These are phyloP conservation scores for Blastocrithidia nonstop DNA, from an alignment of 208 protist species.

Conservation along the genomic window DNA sequence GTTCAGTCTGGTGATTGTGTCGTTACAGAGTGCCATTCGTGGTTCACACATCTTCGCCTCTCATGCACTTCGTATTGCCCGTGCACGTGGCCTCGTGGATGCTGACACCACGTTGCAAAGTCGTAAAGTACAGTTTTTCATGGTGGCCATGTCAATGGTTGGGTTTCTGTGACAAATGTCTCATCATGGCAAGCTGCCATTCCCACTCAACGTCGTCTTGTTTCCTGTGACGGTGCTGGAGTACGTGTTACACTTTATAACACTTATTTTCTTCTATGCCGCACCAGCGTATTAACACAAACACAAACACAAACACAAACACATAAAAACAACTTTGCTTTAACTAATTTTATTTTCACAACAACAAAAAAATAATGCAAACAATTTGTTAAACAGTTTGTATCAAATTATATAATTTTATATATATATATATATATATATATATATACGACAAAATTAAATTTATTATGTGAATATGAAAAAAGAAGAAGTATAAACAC, in stretches of 20 bases:
- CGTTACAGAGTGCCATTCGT: conserved; percentile 37
- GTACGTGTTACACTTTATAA: conserved; percentile 14
- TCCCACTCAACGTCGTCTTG: conserved; percentile 63
- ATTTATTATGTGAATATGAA: too few species aligned
- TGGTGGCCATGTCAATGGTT: conserved; percentile 24
- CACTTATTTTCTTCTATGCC: conserved; percentile 15
- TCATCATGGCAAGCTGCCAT: conserved; percentile 29
- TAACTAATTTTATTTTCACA: not conserved
- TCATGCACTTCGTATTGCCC: conserved; percentile 16
- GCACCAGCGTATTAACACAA: conserved; percentile 2
- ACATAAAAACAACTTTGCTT: not conserved
- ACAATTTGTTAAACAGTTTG: not conserved
- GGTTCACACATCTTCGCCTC: conserved; percentile 37
- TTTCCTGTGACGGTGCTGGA: conserved; percentile 46
- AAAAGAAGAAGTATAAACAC: too few species aligned
- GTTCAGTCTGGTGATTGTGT: conserved; percentile 17
- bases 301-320: conserved; percentile 3
- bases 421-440: not conserved
- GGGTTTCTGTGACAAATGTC: conserved; percentile 65
- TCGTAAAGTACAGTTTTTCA: conserved; percentile 18
- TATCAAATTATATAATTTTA: too few species aligned
- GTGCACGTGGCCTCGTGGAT: conserved; percentile 19
- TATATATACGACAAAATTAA: too few species aligned
- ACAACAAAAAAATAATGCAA: not conserved
- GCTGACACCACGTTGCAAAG: conserved; percentile 19